Evolutionary conservation across 2,329 filamentous ascomycete genomes (phyloP), one percentile per base, ranked within the genome.

Genomic region (Pestalotiopsis fici): DNA sequence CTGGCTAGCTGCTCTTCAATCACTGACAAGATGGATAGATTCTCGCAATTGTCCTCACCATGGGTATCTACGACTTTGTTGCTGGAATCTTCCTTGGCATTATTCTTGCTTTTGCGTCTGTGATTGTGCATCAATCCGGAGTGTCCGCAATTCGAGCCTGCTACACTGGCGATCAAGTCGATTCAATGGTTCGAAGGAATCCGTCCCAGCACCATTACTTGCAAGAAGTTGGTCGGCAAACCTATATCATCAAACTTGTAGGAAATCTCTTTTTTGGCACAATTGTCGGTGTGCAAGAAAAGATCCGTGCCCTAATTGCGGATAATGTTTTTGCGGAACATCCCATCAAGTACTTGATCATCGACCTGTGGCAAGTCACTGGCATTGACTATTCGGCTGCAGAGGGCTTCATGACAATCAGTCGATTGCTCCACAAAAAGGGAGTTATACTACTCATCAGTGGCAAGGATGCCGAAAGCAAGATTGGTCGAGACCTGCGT

Each of bases 191-290:
- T 31, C 88, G 96, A 65, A 90, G 96, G 65, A 97, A 97, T 72
- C 93, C 93, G 0, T 90, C 94, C 3, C 96, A 99, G 74, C 91
- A 95, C 68, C 90, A 92, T 68, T 99, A 96, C 75, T 83, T 99
- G 3, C 90, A 91, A 69, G 88, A 95, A 71, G 95, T 96, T 18
- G 95, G 95, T 3, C 87, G 89, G 37, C 96, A 99, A 77, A 96
- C 97, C 39, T 92, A 93, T 67, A 90, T 98, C 62, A 92, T 97
- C 74, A 98, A 98, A 78, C 86, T 99, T 18, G 91, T 93, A 0
- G 95, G 96, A 0, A 98, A 95, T 75, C 87, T 99, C n/a, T 99
- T 99, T 84, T 99, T 99, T 73, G 96, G 96, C 18, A 98, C 95
- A 2, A 97, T 99, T 71, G 95, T 98, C 65, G 94, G 93, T 60